These are phyloP conservation scores for Metschnikowia orientalis DNA, from an alignment of 805 yeast genomes.

Conservation along the genomic window DNA sequence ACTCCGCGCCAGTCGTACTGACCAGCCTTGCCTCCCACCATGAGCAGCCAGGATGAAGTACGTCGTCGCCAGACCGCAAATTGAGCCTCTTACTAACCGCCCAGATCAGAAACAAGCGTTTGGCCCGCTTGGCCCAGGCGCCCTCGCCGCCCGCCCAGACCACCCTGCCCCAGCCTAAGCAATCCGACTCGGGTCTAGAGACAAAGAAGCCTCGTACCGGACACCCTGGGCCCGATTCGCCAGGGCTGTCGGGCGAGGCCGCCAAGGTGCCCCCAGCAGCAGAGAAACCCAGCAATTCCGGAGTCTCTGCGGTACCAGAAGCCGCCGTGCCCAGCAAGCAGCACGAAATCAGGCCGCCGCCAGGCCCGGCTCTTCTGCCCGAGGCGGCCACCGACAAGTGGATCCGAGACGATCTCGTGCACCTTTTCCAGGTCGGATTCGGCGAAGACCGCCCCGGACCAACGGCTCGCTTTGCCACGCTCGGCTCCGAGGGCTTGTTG, in stretches of 20 bases:
- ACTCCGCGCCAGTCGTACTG: no score
- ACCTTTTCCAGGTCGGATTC: constrained; percentile 24
- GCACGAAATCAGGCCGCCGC: no score
- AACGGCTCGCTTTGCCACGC: constrained; percentile 17
- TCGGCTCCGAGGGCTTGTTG: constrained; percentile 22
- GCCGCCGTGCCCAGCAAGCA: no score
- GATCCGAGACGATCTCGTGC: constrained; percentile 36
- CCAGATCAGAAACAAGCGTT: constrained; percentile 47
- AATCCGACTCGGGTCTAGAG: neutral
- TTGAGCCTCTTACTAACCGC: constrained; percentile 5
- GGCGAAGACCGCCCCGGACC: constrained; percentile 27
- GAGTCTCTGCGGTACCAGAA: no score
- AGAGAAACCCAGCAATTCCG: constrained; percentile 4
- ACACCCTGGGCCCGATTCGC: no score
- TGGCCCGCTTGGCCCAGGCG: constrained; percentile 44
- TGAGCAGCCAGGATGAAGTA: constrained; percentile 19
- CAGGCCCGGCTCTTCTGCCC: no score
- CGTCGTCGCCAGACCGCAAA: constrained; percentile 1
- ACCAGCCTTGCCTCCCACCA: constrained; percentile 8
- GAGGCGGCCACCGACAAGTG: constrained; percentile 33
- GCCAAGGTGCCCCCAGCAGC: neutral
- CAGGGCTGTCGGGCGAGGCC: no score
- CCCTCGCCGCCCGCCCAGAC: constrained; percentile 4
- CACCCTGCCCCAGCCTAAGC: constrained; percentile 5
- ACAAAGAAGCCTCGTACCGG: constrained; percentile 4